Evolutionary conservation across 2,329 filamentous ascomycete species (phyloP), one percentile per base, ranked within the genome.

Genomic region (Dothistroma septosporum): DNA sequence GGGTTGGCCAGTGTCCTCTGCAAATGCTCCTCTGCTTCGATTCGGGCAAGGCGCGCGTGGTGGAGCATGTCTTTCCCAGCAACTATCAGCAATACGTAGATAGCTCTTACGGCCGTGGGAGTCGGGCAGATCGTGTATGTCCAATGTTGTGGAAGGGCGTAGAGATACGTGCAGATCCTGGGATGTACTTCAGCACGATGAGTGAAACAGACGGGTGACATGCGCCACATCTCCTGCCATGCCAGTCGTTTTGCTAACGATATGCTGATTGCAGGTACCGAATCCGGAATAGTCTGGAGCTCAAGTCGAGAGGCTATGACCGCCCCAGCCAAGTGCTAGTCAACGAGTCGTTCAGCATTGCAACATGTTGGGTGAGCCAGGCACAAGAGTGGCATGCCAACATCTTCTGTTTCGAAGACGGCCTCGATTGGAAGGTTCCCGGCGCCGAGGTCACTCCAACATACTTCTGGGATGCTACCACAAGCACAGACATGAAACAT

Each of bases 21-120:
- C 24, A 32, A 28, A 53, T 53, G 50, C 50, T 53, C 5, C 50
- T 53, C n/a, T 53, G 50, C 31, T 53, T 53, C 50, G 50, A 53
- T 35, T 11, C 50, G 11, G n/a, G 7, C 11, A 12, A 12, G 11
- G 50, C 22, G 4, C 33, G 11, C 8, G 14, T 53, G 28, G 12
- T 35, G 16, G 50, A 53, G n/a, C 21, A 53, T n/a, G 16, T 12
- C 9, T 19, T 53, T 2, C 22, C 24, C 11, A 35, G 10, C 33
- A 12, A 21, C 14, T 32, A 31, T 19, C 47, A 50, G 21, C 41
- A n/a, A 19, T 44, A 5, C 8, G 8, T 4, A 44, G 16, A 19
- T 19, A 14, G n/a, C 16, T n/a, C 14, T 16, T 9, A 19, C 14
- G 41, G 8, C n/a, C 1, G n/a, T 19, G 41, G 16, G 1, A 19